Percentiles rank a stretch among this genome's conserved stretches.
phyloP scores from a whole-genome alignment of 2,329 filamentous ascomycete species.

The Penicillium sp. region DNA sequence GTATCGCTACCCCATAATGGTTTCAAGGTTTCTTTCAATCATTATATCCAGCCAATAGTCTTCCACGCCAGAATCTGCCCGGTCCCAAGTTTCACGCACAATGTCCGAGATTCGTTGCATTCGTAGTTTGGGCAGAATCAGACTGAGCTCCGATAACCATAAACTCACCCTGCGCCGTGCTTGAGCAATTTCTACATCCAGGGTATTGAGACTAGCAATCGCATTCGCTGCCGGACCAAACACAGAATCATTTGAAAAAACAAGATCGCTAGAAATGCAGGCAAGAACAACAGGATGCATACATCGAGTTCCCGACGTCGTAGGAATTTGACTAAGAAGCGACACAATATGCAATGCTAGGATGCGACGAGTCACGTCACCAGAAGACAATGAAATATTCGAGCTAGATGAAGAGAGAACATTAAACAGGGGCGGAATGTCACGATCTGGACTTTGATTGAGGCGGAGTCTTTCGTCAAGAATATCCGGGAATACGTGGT shows the following conservation, averaged over 20 bases:
- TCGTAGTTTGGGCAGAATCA: constrained; percentile 26
- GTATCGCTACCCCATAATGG: constrained; percentile 26
- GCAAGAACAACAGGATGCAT: constrained; percentile 25
- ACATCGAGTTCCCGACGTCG: constrained; percentile 27
- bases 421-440: constrained; percentile 20
- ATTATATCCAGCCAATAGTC: constrained; percentile 29
- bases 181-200: constrained; percentile 29
- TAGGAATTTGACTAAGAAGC: constrained; percentile 24
- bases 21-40: constrained; percentile 28
- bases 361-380: constrained; percentile 21
- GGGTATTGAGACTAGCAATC: constrained; percentile 21
- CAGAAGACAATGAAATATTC: constrained; percentile 9
- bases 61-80: constrained; percentile 20
- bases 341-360: constrained; percentile 27
- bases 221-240: constrained; percentile 21
- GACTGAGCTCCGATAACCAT: constrained; percentile 24
- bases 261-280: constrained; percentile 28
- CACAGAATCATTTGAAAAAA: constrained; percentile 23
- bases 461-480: constrained; percentile 20
- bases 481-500: constrained; percentile 28
- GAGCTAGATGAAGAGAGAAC: constrained; percentile 16
- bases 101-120: constrained; percentile 25
- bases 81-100: constrained; percentile 26
- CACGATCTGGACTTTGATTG: constrained; percentile 10
- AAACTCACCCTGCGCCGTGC: constrained; percentile 26